Percentiles rank a stretch among this genome's conserved stretches.
These are phyloP conservation scores for Quercus glauca DNA, from an alignment of 306 rosid species.

Conservation along the genomic window DNA sequence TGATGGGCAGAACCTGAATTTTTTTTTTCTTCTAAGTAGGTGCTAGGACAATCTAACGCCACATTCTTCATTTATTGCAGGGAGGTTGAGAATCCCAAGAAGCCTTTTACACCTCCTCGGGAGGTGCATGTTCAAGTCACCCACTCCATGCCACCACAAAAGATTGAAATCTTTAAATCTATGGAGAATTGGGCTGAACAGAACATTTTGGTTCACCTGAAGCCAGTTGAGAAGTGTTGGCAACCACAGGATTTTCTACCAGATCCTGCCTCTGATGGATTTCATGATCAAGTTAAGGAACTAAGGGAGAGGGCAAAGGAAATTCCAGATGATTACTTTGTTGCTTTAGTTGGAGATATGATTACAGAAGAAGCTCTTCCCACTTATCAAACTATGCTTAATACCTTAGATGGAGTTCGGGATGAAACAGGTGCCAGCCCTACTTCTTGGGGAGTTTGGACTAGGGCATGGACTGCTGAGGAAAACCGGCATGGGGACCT, in stretches of 20 bases:
- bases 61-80: slow-evolving; percentile 31
- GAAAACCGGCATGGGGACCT: slow-evolving; percentile 94
- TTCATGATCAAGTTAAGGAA: slow-evolving; percentile 80
- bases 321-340: slow-evolving; percentile 86
- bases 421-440: slow-evolving; percentile 96
- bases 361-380: slow-evolving; percentile 94
- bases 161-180: slow-evolving; percentile 84
- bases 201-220: slow-evolving; percentile 67
- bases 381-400: slow-evolving; percentile 90
- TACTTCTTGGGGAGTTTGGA: slow-evolving; percentile 88
- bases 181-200: slow-evolving; percentile 83
- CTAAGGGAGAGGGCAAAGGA: slow-evolving; percentile 74
- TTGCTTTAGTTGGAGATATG: slow-evolving; percentile 91
- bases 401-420: slow-evolving; percentile 84
- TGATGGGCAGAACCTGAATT: background rate
- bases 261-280: slow-evolving; percentile 72
- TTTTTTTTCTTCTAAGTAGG: background rate
- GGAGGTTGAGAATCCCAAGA: slow-evolving; percentile 68
- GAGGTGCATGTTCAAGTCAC: slow-evolving; percentile 88
- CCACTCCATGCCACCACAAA: slow-evolving; percentile 84
- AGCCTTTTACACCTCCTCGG: slow-evolving; percentile 72
- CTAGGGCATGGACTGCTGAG: slow-evolving; percentile 99
- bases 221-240: slow-evolving; percentile 91
- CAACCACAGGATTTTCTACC: slow-evolving; percentile 92
- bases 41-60: slow-evolving; percentile 1